Percentiles rank a stretch among this genome's conserved stretches.
Evolutionary conservation across 1,284 basidiomycete species (phyloP).

Genomic region (Tetrapyrgos nigripes): DNA sequence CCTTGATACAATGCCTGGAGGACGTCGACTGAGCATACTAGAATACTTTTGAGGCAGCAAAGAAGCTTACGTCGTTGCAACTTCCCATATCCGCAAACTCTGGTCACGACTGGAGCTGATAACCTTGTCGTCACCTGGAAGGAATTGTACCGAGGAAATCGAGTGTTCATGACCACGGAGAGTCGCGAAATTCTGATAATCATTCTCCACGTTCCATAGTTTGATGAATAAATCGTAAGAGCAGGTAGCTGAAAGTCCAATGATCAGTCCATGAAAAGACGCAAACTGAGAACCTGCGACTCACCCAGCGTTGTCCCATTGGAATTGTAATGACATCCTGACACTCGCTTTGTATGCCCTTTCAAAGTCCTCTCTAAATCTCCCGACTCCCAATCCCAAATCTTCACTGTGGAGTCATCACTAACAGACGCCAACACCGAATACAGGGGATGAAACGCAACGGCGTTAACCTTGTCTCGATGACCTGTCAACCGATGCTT

Average conservation of each 20-base stretch:
- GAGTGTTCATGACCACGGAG: slow-evolving; percentile 82
- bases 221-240: slow-evolving; percentile 83
- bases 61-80: slow-evolving; percentile 63
- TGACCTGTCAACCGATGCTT: slow-evolving; percentile 72
- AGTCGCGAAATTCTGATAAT: slow-evolving; percentile 77
- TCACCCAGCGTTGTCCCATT: slow-evolving; percentile 72
- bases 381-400: slow-evolving; percentile 89
- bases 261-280: slow-evolving; percentile 12
- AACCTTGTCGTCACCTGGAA: slow-evolving; percentile 73
- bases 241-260: slow-evolving; percentile 68
- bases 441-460: slow-evolving; percentile 79
- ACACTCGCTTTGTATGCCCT: slow-evolving; percentile 78
- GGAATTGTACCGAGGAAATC: slow-evolving; percentile 62
- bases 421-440: slow-evolving; percentile 71
- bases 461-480: slow-evolving; percentile 63
- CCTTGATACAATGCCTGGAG: slow-evolving; percentile 60
- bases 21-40: neutral
- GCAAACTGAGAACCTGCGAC: neutral
- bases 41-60: neutral
- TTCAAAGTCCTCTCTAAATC: slow-evolving; percentile 81
- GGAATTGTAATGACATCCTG: slow-evolving; percentile 76
- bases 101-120: slow-evolving; percentile 77
- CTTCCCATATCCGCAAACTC: slow-evolving; percentile 78
- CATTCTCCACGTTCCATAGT: slow-evolving; percentile 78
- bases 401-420: slow-evolving; percentile 77